Evolutionary conservation across 2,329 filamentous ascomycete species (phyloP), one percentile per base, ranked within the genome.

Genomic region (Exophiala sideris): DNA sequence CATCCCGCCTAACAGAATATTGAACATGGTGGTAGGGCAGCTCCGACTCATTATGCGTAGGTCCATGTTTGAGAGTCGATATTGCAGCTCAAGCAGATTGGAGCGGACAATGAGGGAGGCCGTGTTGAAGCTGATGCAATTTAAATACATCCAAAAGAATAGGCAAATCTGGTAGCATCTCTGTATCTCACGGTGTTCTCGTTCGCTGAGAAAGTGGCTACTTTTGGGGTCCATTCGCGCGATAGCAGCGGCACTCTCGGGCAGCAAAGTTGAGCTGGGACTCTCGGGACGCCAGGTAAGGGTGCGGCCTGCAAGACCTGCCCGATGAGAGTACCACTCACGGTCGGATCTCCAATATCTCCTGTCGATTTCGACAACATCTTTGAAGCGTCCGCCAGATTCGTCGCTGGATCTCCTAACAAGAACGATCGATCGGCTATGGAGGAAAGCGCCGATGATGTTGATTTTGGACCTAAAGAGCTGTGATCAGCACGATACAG

Each of bases 121-220:
- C 12, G 58, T 58, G 52, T 60, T 58, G 56, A 56, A 60, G 42
- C 36, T 50, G 56, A 60, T 56, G 39, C 33, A 36, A 29, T 55
- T 50, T 9, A 60, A 52, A 40, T 58, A 51, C 12, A 35, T 35
- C 35, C 33, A 55, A 32, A 60, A 52, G 49, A 56, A 60, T n/a
- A 60, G 35, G 12, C 49, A 49, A 35, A 60, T 55, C 52, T 60
- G 58, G 36, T 56, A 60, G 41, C 57, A 59, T 11, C 52, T 45
- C 34, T 52, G 48, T 5, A 59, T 39, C 33, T 59, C 57, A 10
- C 42, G 20, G 14, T 39, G 20, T 14, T 56, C 50, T 6, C 12
- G 14, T 21, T 38, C 32, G 14, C 14, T 32, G 14, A 59, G 36
- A 4, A 45, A 41, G 21, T 29, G n/a, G 38, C 38, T 18, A 41